Percentiles rank a stretch among this genome's conserved stretches.
Conservation (phyloP, 805 yeast species). For the Starmerella floris region DNA sequence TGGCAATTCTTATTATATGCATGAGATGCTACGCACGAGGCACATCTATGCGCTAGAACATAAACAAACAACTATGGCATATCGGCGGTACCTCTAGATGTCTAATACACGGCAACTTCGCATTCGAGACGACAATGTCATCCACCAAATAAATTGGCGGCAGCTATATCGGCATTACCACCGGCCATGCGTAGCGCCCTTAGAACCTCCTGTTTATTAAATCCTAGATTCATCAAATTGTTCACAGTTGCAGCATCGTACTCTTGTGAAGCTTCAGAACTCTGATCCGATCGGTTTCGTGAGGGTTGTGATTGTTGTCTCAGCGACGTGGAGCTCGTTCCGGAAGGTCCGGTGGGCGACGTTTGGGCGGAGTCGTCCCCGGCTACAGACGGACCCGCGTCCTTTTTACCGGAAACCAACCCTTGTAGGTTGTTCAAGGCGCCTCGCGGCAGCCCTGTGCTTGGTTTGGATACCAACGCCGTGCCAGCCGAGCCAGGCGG, state of each 20-base stretch:
- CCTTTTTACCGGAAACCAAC: neutral
- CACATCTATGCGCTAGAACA: too few relatives aligned
- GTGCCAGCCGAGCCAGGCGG: neutral
- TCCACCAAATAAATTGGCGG: conserved; percentile 48
- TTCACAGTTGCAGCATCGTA: conserved; percentile 23
- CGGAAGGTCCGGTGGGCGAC: neutral
- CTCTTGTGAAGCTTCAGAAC: neutral
- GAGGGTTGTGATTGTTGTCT: too few relatives aligned
- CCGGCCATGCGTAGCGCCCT: conserved; percentile 50
- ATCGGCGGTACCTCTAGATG: too few relatives aligned
- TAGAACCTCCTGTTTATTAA: conserved; percentile 48
- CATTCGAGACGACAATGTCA: too few relatives aligned
- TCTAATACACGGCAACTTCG: too few relatives aligned
- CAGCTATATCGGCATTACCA: conserved; percentile 80
- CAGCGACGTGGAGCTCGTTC: neutral
- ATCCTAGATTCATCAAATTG: conserved; percentile 56
- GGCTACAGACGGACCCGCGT: neutral
- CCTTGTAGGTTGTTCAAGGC: conserved; percentile 4
- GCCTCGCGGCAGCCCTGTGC: conserved; percentile 5
- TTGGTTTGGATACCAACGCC: conserved; percentile 6
- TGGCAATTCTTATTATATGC: too few relatives aligned
- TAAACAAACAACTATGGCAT: too few relatives aligned
- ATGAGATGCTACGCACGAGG: too few relatives aligned
- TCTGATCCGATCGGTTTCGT: neutral
- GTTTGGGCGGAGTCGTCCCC: neutral